Evolutionary conservation across 2,329 filamentous ascomycete species (phyloP).

Genomic region (Arthrobotrys pseudoclavata): DNA sequence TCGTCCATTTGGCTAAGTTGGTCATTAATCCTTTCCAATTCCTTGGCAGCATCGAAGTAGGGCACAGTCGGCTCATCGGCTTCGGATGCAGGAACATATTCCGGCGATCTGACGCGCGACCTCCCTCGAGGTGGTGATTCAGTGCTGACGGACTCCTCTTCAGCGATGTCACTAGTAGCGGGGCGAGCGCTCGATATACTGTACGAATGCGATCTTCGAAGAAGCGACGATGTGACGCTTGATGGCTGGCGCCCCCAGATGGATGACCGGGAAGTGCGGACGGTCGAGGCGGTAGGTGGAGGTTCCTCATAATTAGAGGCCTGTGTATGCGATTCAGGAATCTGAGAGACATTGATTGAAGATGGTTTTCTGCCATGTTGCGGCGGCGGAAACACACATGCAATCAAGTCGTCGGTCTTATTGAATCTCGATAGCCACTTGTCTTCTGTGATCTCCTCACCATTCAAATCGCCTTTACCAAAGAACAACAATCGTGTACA

Average conservation of each 20-base stretch:
- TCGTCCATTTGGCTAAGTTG: slow-evolving; percentile 57
- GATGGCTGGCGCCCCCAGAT: slow-evolving; percentile 55
- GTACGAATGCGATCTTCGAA: slow-evolving; percentile 49
- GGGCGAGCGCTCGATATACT: slow-evolving; percentile 51
- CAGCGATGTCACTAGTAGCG: slow-evolving; percentile 48
- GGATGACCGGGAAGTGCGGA: slow-evolving; percentile 44
- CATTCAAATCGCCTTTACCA: slow-evolving; percentile 49
- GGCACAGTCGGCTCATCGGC: slow-evolving; percentile 45
- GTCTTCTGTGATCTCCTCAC: slow-evolving; percentile 56
- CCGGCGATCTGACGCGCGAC: slow-evolving; percentile 47
- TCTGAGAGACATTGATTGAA: slow-evolving; percentile 49
- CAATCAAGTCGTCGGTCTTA: slow-evolving; percentile 56
- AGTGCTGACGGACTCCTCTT: slow-evolving; percentile 58
- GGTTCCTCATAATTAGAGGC: slow-evolving; percentile 51
- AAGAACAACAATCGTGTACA: slow-evolving; percentile 54
- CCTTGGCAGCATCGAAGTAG: slow-evolving; percentile 53
- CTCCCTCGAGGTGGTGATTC: slow-evolving; percentile 46
- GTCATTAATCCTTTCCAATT: slow-evolving; percentile 56
- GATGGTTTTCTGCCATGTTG: slow-evolving; percentile 47
- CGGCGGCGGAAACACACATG: slow-evolving; percentile 45
- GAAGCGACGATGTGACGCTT: slow-evolving; percentile 50
- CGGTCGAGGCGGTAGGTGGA: slow-evolving; percentile 48
- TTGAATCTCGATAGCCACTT: slow-evolving; percentile 56
- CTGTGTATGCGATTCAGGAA: slow-evolving; percentile 42
- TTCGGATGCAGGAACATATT: slow-evolving; percentile 40